These are phyloP conservation scores for Sextonia rubra DNA, from an alignment of 164 flowering plant species.

Conservation along the genomic window DNA sequence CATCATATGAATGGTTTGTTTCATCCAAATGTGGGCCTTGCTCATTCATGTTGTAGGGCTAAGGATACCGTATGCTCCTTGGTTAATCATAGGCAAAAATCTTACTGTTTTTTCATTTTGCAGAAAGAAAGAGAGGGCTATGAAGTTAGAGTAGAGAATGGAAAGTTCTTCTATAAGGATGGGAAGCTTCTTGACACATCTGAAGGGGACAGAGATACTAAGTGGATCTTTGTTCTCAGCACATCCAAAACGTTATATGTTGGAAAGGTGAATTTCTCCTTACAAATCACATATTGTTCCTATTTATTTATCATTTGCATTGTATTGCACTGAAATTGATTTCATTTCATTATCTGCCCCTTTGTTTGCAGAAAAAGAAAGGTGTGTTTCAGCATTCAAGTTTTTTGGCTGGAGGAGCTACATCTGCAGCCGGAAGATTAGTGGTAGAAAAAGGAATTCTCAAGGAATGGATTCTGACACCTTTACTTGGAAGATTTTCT, in stretches of 20 bases:
- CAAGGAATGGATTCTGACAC: constrained; percentile 40
- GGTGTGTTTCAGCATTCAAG: constrained; percentile 96
- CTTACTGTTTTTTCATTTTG: neutral
- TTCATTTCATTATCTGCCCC: neutral
- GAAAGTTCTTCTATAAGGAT: constrained; percentile 55
- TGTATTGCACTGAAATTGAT: neutral
- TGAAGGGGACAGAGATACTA: constrained; percentile 50
- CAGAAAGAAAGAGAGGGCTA: constrained; percentile 74
- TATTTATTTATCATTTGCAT: neutral
- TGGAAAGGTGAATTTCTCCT: constrained; percentile 29
- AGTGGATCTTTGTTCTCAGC: constrained; percentile 97
- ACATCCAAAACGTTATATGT: constrained; percentile 69
- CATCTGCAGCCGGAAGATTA: constrained; percentile 90
- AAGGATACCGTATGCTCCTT: neutral
- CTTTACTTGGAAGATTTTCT: neutral
- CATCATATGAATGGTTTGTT: neutral
- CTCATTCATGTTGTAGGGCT: neutral
- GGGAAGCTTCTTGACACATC: constrained; percentile 56
- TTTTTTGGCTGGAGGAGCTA: constrained; percentile 98
- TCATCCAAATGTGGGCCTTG: neutral
- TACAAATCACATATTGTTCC: neutral
- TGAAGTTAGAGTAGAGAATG: constrained; percentile 61
- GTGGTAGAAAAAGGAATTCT: constrained; percentile 61
- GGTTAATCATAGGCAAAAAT: neutral
- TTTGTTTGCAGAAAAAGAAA: constrained; percentile 47